These are phyloP conservation scores for Nasturtium officinale DNA, from an alignment of 345 rosid genomes.

Conservation along the genomic window DNA sequence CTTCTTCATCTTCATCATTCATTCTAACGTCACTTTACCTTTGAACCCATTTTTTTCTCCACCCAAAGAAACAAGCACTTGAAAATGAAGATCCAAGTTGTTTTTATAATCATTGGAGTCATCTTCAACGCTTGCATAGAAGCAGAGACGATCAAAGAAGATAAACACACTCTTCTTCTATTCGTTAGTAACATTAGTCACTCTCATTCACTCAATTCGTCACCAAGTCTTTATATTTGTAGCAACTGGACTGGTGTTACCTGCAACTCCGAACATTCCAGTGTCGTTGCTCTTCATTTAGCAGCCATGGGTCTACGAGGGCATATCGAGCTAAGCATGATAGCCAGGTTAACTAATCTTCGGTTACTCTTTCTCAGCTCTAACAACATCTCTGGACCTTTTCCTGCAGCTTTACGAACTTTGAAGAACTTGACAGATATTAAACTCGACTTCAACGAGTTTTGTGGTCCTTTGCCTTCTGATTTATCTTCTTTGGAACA, in stretches of 20 bases:
- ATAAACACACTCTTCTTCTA: constrained; percentile 71
- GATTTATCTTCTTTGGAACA: constrained; percentile 70
- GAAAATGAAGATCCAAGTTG: constrained; percentile 39
- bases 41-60: constrained; percentile 23
- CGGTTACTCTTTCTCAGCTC: constrained; percentile 69
- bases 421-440: constrained; percentile 61
- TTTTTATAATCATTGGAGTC: constrained; percentile 45
- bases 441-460: constrained; percentile 67
- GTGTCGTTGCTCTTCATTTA: constrained; percentile 61
- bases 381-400: constrained; percentile 67
- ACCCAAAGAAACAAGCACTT: background rate
- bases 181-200: constrained; percentile 59
- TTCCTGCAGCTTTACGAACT: constrained; percentile 65
- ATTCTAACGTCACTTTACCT: constrained; percentile 35
- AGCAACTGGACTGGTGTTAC: constrained; percentile 76
- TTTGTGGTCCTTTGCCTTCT: constrained; percentile 65
- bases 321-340: constrained; percentile 51
- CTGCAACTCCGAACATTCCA: constrained; percentile 59
- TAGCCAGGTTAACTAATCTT: constrained; percentile 67
- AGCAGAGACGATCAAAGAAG: constrained; percentile 51
- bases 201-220: constrained; percentile 72
- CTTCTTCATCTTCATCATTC: constrained; percentile 30
- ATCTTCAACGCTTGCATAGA: constrained; percentile 50
- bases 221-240: constrained; percentile 57
- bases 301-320: constrained; percentile 65